Evolutionary conservation across 2,329 filamentous ascomycete species (phyloP).

Genomic region (Penicillium sp.): DNA sequence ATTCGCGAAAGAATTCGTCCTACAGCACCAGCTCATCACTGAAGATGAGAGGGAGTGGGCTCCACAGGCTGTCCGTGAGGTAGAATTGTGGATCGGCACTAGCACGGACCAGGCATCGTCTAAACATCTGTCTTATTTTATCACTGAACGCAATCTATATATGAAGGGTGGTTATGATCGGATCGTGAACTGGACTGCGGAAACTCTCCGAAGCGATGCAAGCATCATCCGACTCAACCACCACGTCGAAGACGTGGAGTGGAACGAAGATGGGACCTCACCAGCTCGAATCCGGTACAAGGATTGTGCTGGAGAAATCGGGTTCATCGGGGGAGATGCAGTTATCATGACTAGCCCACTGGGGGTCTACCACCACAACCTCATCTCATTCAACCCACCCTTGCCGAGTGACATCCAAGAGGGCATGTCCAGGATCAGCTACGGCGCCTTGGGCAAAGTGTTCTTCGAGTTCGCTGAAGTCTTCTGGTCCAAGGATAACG

Average conservation of each 20-base stretch:
- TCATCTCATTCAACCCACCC: constrained; percentile 41
- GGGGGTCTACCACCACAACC: constrained; percentile 40
- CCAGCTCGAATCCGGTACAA: constrained; percentile 12
- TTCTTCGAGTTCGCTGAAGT: constrained; percentile 46
- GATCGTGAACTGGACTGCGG: constrained; percentile 43
- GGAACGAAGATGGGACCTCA: constrained; percentile 29
- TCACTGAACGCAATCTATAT: constrained; percentile 46
- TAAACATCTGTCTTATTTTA: constrained; percentile 45
- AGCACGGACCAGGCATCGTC: constrained; percentile 43
- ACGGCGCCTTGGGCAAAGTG: constrained; percentile 45
- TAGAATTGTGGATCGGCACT: constrained; percentile 46
- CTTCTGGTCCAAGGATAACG: constrained; percentile 48
- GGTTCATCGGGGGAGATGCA: constrained; percentile 37
- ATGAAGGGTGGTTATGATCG: constrained; percentile 49
- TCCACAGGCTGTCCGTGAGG: constrained; percentile 45
- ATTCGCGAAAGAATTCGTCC: constrained; percentile 43
- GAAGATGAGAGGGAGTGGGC: constrained; percentile 46
- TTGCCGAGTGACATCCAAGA: constrained; percentile 38
- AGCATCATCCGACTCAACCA: constrained; percentile 40
- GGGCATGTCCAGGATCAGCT: constrained; percentile 40
- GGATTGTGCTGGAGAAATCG: constrained; percentile 22
- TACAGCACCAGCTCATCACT: constrained; percentile 43
- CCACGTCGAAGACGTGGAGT: constrained; percentile 39
- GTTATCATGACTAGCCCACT: constrained; percentile 43
- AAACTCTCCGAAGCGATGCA: constrained; percentile 34